These are phyloP conservation scores for Cornus controversa DNA, from an alignment of 148 eudicot species.

Conservation along the genomic window DNA sequence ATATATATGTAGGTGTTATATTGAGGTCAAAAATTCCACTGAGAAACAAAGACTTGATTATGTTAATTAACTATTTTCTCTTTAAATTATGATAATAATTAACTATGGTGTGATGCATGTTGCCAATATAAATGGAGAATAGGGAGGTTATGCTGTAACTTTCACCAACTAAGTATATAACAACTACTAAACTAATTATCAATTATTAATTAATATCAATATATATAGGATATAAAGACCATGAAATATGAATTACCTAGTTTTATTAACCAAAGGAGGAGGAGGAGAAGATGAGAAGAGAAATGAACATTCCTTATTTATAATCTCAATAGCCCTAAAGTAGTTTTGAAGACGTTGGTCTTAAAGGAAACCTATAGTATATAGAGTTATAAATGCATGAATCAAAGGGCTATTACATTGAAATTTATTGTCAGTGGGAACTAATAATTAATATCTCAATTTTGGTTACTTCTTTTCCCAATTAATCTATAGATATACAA, in stretches of 20 bases:
- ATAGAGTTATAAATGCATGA: not conserved
- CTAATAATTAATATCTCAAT: constrained; percentile 16
- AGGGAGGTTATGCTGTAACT: not conserved
- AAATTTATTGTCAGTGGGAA: constrained; percentile 19
- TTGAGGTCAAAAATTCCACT: too few relatives aligned
- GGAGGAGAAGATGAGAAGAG: too few relatives aligned
- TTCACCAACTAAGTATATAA: not conserved
- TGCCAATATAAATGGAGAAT: not conserved
- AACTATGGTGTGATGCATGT: too few relatives aligned
- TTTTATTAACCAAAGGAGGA: too few relatives aligned
- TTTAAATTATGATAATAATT: too few relatives aligned
- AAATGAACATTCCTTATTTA: too few relatives aligned
- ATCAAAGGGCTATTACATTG: constrained; percentile 1
- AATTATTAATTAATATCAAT: too few relatives aligned
- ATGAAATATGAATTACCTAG: too few relatives aligned
- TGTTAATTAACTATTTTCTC: too few relatives aligned
- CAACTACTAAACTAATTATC: too few relatives aligned
- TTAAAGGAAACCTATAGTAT: not conserved
- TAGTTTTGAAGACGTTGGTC: not conserved
- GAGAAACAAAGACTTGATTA: not conserved
- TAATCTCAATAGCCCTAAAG: not conserved
- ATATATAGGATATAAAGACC: too few relatives aligned
- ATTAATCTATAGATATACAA: not conserved
- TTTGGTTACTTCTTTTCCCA: constrained; percentile 11
- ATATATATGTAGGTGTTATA: too few relatives aligned